phyloP scores from a whole-genome alignment of 768 basidiomycete genomes.

The Rhizopogon salebrosus region DNA sequence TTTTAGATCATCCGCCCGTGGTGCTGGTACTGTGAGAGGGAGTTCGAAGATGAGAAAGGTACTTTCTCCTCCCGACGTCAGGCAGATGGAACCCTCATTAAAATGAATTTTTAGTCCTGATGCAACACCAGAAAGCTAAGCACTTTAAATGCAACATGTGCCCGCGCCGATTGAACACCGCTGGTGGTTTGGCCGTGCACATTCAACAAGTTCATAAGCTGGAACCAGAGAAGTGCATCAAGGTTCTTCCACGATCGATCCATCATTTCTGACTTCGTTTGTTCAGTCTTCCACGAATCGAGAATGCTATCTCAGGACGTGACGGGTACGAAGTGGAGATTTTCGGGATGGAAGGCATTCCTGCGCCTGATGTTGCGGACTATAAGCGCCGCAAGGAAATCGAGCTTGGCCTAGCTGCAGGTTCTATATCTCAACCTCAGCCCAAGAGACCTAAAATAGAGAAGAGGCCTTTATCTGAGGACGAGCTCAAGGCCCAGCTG shows the following conservation, averaged over 20 bases:
- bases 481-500: conserved; percentile 80
- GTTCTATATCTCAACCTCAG: conserved; percentile 76
- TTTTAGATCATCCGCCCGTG: conserved; percentile 78
- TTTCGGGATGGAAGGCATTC: conserved; percentile 99
- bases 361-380: conserved; percentile 88
- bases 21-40: conserved; percentile 99
- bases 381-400: conserved; percentile 95
- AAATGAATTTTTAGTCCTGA: conserved; percentile 61
- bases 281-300: conserved; percentile 75
- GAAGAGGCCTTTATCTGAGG: conserved; percentile 72
- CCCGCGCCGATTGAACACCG: conserved; percentile 92
- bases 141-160: conserved; percentile 98
- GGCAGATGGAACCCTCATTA: not conserved
- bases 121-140: conserved; percentile 99
- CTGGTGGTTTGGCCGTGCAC: conserved; percentile 95
- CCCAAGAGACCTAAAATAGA: conserved; percentile 79
- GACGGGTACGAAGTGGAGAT: conserved; percentile 99
- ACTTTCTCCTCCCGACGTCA: conserved; percentile 15
- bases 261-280: not conserved
- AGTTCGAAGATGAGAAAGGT: conserved; percentile 99
- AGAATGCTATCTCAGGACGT: conserved; percentile 92
- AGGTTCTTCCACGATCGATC: not conserved
- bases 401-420: conserved; percentile 81
- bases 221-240: conserved; percentile 71
- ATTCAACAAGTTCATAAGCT: conserved; percentile 99